Percentiles rank a stretch among this genome's conserved stretches.
These are phyloP conservation scores for Draba incana DNA, from an alignment of 345 rosid genomes.

Conservation along the genomic window DNA sequence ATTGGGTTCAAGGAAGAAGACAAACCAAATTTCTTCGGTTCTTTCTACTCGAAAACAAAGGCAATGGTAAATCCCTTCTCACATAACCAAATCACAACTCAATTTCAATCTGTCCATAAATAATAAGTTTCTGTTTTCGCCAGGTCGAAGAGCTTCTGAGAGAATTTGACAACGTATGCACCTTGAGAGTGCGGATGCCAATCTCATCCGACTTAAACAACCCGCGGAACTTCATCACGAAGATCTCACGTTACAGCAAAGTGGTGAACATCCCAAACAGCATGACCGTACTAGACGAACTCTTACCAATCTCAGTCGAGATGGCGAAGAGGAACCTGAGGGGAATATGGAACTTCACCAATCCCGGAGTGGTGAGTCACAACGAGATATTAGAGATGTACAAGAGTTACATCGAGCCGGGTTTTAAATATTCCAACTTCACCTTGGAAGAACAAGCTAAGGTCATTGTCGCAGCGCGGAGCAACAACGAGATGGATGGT, in stretches of 20 bases:
- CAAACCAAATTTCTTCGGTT: slow-evolving; percentile 75
- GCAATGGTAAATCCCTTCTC: slow-evolving; percentile 59
- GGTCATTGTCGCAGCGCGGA: slow-evolving; percentile 86
- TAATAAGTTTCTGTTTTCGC: slow-evolving; percentile 6
- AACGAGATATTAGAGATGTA: slow-evolving; percentile 96
- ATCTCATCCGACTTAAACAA: slow-evolving; percentile 88
- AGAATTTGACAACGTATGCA: slow-evolving; percentile 88
- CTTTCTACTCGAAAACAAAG: slow-evolving; percentile 86
- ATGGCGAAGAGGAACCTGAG: slow-evolving; percentile 87
- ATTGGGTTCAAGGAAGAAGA: slow-evolving; percentile 85
- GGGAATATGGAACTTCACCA: slow-evolving; percentile 94
- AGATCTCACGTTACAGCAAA: slow-evolving; percentile 85
- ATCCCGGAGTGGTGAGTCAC: slow-evolving; percentile 90
- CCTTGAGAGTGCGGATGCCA: slow-evolving; percentile 93
- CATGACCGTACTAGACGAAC: slow-evolving; percentile 89
- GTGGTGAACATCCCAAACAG: slow-evolving; percentile 95
- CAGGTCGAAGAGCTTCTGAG: slow-evolving; percentile 92
- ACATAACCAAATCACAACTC: slow-evolving; percentile 3
- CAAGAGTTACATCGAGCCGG: slow-evolving; percentile 72
- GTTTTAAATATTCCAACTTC: slow-evolving; percentile 73
- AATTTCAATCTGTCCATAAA: slow-evolving; percentile 8
- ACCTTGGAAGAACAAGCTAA: slow-evolving; percentile 87
- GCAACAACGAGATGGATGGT: slow-evolving; percentile 91
- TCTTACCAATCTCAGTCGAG: slow-evolving; percentile 81
- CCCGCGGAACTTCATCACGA: slow-evolving; percentile 90